These are phyloP conservation scores for Talaromyces sp. DNA, from an alignment of 2,329 filamentous ascomycete species.

Conservation along the genomic window DNA sequence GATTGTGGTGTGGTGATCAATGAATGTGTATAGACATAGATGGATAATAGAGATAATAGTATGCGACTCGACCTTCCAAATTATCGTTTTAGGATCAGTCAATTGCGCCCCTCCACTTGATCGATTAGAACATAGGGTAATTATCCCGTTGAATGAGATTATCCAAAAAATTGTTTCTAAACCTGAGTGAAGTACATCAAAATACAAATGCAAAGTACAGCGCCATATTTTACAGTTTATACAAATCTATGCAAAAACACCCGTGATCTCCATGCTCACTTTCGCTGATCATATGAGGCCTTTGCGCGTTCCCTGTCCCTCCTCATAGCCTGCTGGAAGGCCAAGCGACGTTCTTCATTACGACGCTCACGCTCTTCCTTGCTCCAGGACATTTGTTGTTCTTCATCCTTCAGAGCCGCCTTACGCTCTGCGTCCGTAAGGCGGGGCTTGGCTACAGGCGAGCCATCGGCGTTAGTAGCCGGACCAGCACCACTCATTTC, in stretches of 20 bases:
- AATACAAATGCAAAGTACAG: slow-evolving; percentile 21
- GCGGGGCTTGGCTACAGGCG: slow-evolving; percentile 22
- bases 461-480: slow-evolving; percentile 24
- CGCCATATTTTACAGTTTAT: slow-evolving; percentile 31
- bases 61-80: no score
- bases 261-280: slow-evolving; percentile 13
- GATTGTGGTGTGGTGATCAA: background rate
- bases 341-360: slow-evolving; percentile 36
- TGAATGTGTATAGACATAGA: no score
- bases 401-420: slow-evolving; percentile 34
- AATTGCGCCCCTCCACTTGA: no score
- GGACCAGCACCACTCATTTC: slow-evolving; percentile 23
- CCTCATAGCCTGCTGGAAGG: slow-evolving; percentile 29
- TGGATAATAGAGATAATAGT: background rate
- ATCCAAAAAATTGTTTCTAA: background rate
- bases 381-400: slow-evolving; percentile 30
- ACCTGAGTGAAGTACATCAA: slow-evolving; percentile 16
- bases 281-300: slow-evolving; percentile 13
- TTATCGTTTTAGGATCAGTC: no score
- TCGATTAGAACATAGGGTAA: no score
- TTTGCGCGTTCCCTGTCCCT: slow-evolving; percentile 29
- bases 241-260: slow-evolving; percentile 18
- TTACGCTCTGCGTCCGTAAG: slow-evolving; percentile 36
- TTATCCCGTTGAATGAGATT: background rate
- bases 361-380: slow-evolving; percentile 37